These are phyloP conservation scores for Trifolium pratense DNA, from an alignment of 306 rosid genomes.

Conservation along the genomic window DNA sequence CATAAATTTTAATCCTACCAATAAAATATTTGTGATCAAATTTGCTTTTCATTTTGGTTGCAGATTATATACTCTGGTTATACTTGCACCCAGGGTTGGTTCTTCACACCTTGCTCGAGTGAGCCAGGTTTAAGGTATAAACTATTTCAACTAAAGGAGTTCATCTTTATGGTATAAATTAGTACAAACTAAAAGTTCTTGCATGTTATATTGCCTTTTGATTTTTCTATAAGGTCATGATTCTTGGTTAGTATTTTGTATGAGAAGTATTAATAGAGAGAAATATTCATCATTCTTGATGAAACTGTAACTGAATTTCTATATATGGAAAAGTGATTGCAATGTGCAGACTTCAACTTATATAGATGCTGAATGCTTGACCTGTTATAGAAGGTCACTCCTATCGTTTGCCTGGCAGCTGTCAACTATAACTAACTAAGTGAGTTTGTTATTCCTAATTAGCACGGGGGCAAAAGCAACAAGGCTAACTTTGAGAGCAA, in stretches of 20 bases:
- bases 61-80: slow-evolving; percentile 87
- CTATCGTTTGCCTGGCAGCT: too few species aligned
- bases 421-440: too few species aligned
- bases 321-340: too few species aligned
- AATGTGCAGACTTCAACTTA: too few species aligned
- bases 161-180: slow-evolving; percentile 27
- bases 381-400: too few species aligned
- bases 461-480: too few species aligned
- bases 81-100: slow-evolving; percentile 96
- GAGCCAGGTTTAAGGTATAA: slow-evolving; percentile 84
- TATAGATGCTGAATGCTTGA: too few species aligned
- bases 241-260: background rate
- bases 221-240: background rate
- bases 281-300: too few species aligned
- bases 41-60: slow-evolving; percentile 13
- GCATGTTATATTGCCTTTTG: background rate
- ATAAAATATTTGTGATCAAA: slow-evolving; percentile 4
- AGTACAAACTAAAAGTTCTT: background rate
- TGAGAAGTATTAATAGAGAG: background rate
- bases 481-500: too few species aligned
- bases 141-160: slow-evolving; percentile 24
- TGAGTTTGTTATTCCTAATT: too few species aligned
- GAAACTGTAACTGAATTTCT: too few species aligned
- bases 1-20: slow-evolving; percentile 5
- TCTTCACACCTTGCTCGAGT: slow-evolving; percentile 86